A percentile compares a stretch with the other conserved stretches of the same genome.
phyloP scores from a whole-genome alignment of 2,329 filamentous ascomycete species.

The Clarireedia paspali region DNA sequence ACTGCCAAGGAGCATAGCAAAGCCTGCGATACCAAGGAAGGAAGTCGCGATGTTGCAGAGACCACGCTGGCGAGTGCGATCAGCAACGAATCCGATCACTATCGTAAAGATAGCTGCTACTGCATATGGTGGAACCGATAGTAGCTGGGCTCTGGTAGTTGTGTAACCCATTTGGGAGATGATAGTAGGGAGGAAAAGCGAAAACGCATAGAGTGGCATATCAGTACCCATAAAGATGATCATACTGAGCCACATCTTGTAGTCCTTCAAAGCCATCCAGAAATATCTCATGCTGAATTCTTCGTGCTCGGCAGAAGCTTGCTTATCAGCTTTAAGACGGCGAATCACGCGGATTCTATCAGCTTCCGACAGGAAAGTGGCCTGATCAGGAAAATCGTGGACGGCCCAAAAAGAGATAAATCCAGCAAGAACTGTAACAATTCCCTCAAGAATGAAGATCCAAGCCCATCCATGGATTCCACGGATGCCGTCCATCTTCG shows the following conservation, averaged over 20 bases:
- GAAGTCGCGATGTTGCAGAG: constrained; percentile 72
- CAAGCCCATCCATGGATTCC: constrained; percentile 51
- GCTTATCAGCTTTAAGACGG: constrained; percentile 62
- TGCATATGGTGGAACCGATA: constrained; percentile 71
- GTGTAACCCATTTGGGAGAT: constrained; percentile 51
- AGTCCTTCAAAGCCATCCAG: constrained; percentile 66
- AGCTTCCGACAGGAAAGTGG: constrained; percentile 60
- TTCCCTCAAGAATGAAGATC: constrained; percentile 65
- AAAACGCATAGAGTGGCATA: constrained; percentile 67
- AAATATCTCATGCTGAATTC: constrained; percentile 67
- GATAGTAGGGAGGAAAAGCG: constrained; percentile 73
- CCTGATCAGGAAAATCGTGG: constrained; percentile 73
- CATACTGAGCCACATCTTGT: constrained; percentile 74
- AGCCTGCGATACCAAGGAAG: constrained; percentile 66
- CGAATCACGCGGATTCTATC: constrained; percentile 67
- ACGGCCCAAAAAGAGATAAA: constrained; percentile 68
- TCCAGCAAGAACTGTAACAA: constrained; percentile 62
- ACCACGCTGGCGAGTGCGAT: constrained; percentile 64
- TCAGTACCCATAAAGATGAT: constrained; percentile 72
- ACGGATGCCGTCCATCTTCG: constrained; percentile 58
- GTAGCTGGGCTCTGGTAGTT: constrained; percentile 58
- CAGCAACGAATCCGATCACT: constrained; percentile 64
- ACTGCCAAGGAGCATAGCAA: constrained; percentile 68
- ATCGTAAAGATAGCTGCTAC: constrained; percentile 64
- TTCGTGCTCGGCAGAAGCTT: constrained; percentile 68